Base-by-base conservation (phyloP, 345 rosid genomes). In the Ceriops tagal region DNA sequence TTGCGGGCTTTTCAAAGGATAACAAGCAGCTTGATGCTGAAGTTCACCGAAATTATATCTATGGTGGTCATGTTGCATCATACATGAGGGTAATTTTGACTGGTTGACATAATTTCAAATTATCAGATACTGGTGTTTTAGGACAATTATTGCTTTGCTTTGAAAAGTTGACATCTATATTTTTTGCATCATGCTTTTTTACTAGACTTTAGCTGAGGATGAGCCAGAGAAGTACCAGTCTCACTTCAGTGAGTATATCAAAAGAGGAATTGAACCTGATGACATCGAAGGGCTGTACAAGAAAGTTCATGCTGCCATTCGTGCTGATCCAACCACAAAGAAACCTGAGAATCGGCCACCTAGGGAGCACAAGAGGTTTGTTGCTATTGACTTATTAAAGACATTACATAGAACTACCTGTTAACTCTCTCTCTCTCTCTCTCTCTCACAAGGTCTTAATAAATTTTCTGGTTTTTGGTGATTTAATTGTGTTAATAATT, bases 21-120 rank as follows among this genome's bases (percentile, higher is more conserved):
- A 58, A 73, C 66, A 88, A 89, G 58, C 92, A 86, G 77, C 96
- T 92, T 32, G 90, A 90, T 83, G 87, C 83, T 51, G 98, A 90
- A 49, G 77, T 83, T 76, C 98, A 92, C 76, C 81, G 83, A 80
- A 92, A 88, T 79, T 90, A 92, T 72, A 80, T 92, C 47, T 88
- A 62, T 46, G 95, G 92, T 53, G 96, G 95, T 6, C 98, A 92
- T 55, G 86, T 92, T 65, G 86, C 88, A 43, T 71, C 89, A n/a
- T 92, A 90, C 85, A 88, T 92, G 95, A 87, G 73, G 75, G 92
- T 88, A 78, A 78, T 56, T 56, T 27, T 27, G 28, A 56, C 1
- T 56, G 28, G 16, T 27, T 24, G 13, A 24, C 16, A 10, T 27
- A 21, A 11, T 24, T 24, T 16, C 28, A 56, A 27, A 24, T 56